Evolutionary conservation across 352 stramenopile genomes (phyloP).

Genomic region (Phytopythium oedochilum): DNA sequence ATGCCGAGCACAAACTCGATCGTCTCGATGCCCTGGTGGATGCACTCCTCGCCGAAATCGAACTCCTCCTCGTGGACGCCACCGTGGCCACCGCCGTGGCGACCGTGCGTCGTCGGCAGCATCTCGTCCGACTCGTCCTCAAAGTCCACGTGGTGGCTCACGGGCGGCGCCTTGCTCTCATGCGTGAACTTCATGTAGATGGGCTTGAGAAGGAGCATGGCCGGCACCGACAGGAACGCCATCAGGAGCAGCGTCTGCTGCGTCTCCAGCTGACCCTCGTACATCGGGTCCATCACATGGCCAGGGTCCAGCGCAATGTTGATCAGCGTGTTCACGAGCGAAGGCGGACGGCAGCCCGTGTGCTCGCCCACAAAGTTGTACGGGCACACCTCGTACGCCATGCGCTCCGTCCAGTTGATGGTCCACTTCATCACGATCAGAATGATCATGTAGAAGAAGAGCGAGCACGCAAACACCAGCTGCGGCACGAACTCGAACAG

Average conservation of each 20-base stretch:
- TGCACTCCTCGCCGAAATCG: conserved; percentile 96
- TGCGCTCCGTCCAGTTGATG: conserved; percentile 97
- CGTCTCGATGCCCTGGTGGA: conserved; percentile 99
- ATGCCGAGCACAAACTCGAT: conserved; percentile 99
- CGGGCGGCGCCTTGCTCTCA: conserved; percentile 39
- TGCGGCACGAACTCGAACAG: conserved; percentile 98
- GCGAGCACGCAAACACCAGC: conserved; percentile 93
- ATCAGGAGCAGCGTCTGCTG: conserved; percentile 91
- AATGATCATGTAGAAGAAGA: conserved; percentile 99
- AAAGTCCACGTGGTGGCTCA: conserved; percentile 70
- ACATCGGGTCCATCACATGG: conserved; percentile 94
- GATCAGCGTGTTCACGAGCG: conserved; percentile 98
- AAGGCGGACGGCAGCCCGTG: conserved; percentile 95
- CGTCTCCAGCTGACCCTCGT: conserved; percentile 87
- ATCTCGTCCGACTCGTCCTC: conserved; percentile 73
- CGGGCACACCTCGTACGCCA: conserved; percentile 89
- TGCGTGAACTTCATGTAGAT: conserved; percentile 86
- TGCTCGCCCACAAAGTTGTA: conserved; percentile 92
- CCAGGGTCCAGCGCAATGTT: conserved; percentile 97
- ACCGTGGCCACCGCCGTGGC: conserved; percentile 37
- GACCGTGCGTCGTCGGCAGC: conserved; percentile 22
- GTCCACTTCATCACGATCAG: conserved; percentile 99
- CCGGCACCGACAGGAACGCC: conserved; percentile 94
- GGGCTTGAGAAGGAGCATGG: conserved; percentile 96
- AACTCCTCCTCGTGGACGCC: conserved; percentile 79